Evolutionary conservation across 2,329 filamentous ascomycete genomes (phyloP).

Genomic region (Aspergillus cejpii): DNA sequence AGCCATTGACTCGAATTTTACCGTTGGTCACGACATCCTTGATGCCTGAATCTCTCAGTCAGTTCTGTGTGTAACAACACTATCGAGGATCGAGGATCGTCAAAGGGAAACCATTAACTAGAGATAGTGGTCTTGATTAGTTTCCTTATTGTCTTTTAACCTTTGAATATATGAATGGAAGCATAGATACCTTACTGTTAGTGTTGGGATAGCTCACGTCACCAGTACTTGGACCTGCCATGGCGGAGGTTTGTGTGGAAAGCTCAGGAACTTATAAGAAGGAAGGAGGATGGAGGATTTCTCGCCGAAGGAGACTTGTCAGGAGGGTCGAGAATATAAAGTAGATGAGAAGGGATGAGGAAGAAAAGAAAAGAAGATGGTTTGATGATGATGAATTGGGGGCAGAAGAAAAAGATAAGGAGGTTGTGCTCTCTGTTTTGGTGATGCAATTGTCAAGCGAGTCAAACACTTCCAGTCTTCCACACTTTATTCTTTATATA

Average conservation of each 20-base stretch:
- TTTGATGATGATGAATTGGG: constrained; percentile 9
- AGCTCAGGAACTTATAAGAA: constrained; percentile 7
- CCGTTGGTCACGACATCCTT: constrained; percentile 24
- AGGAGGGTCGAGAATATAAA: constrained; percentile 7
- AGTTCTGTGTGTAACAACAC: constrained; percentile 13
- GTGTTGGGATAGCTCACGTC: constrained; percentile 37
- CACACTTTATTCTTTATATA: no score
- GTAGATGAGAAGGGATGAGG: constrained; percentile 8
- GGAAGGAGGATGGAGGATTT: constrained; percentile 8
- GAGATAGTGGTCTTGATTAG: constrained; percentile 5
- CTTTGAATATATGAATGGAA: no score
- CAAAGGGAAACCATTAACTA: constrained; percentile 11
- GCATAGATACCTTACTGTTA: constrained; percentile 37
- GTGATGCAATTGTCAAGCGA: constrained; percentile 19
- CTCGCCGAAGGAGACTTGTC: constrained; percentile 6
- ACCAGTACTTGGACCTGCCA: constrained; percentile 24
- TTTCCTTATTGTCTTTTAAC: neutral
- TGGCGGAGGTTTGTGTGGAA: constrained; percentile 22
- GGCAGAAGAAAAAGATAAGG: constrained; percentile 11
- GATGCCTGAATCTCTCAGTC: constrained; percentile 19
- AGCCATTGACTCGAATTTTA: constrained; percentile 6
- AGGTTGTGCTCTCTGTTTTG: neutral
- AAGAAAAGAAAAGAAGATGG: constrained; percentile 12
- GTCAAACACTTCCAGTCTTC: constrained; percentile 1
- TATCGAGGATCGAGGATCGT: neutral